Evolutionary conservation across 305 asterid species (phyloP).

Genomic region (Rubia peregrina): DNA sequence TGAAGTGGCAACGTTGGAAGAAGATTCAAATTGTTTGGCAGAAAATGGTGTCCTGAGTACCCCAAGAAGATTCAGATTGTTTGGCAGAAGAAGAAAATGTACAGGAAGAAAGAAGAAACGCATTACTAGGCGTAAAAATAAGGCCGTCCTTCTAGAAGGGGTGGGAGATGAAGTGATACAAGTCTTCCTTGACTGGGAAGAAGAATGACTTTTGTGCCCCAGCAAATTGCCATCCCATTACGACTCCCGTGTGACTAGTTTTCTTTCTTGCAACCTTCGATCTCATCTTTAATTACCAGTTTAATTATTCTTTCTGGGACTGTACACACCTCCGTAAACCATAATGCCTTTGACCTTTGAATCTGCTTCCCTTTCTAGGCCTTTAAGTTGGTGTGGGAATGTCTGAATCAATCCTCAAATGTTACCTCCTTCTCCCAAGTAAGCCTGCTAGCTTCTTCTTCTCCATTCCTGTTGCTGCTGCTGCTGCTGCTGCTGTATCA

Average conservation of each 20-base stretch:
- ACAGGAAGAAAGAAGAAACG: too few species aligned
- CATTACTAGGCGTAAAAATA: not conserved
- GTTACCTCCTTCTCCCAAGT: slow-evolving; percentile 19
- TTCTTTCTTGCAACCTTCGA: slow-evolving; percentile 43
- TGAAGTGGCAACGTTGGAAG: too few species aligned
- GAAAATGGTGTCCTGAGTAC: too few species aligned
- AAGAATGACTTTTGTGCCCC: slow-evolving; percentile 4
- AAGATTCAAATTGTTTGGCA: too few species aligned
- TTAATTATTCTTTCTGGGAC: not conserved
- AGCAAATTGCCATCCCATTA: slow-evolving; percentile 27
- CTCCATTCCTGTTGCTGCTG: too few species aligned
- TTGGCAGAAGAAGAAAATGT: too few species aligned
- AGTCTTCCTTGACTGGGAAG: slow-evolving; percentile 1
- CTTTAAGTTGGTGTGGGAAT: slow-evolving; percentile 12
- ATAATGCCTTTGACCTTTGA: slow-evolving; percentile 57
- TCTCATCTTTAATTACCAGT: slow-evolving; percentile 1
- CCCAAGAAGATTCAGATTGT: too few species aligned
- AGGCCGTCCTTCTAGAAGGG: slow-evolving; percentile 17
- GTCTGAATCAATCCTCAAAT: not conserved
- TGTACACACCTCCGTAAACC: not conserved
- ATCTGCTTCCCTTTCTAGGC: slow-evolving; percentile 17
- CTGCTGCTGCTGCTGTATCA: not conserved
- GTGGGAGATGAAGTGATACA: slow-evolving; percentile 4
- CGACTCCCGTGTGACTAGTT: slow-evolving; percentile 11
- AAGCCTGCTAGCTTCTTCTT: slow-evolving; percentile 13